A percentile compares a stretch with the other conserved stretches of the same genome.
Conservation (phyloP, 2,329 filamentous ascomycete species). For the Colletotrichum sp. region DNA sequence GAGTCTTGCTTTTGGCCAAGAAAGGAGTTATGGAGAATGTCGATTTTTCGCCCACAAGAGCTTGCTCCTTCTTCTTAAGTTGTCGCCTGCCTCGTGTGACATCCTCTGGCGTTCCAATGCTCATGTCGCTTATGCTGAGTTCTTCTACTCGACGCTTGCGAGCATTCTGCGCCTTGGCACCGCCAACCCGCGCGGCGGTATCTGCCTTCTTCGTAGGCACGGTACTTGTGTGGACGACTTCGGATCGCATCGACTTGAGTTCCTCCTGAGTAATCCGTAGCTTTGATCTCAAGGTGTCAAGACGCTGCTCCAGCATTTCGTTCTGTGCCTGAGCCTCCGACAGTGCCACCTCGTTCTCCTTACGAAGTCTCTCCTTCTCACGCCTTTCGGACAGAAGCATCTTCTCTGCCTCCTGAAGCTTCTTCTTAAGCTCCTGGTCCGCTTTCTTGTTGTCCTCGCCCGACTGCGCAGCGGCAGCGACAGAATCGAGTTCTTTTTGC, state of each 20-base stretch:
- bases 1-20: constrained; percentile 73
- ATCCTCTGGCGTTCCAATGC: constrained; percentile 52
- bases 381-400: constrained; percentile 44
- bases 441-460: constrained; percentile 58
- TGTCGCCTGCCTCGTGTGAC: constrained; percentile 44
- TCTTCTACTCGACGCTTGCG: constrained; percentile 54
- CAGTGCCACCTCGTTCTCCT: constrained; percentile 57
- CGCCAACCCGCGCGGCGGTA: background rate
- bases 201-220: constrained; percentile 23
- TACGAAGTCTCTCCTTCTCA: constrained; percentile 50
- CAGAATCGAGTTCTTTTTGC: constrained; percentile 48
- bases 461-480: constrained; percentile 63
- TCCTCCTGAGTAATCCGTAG: constrained; percentile 73
- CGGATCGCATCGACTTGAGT: constrained; percentile 62
- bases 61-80: constrained; percentile 65
- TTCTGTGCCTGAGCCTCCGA: constrained; percentile 67
- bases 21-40: constrained; percentile 94
- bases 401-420: constrained; percentile 39
- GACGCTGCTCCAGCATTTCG: constrained; percentile 71
- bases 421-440: constrained; percentile 43
- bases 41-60: constrained; percentile 82
- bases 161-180: constrained; percentile 33
- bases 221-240: constrained; percentile 38
- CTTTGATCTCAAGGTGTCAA: constrained; percentile 73
- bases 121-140: constrained; percentile 47